A percentile compares a stretch with the other conserved stretches of the same genome.
phyloP scores from a whole-genome alignment of 2,329 filamentous ascomycete species.

The Ambrosiella cleistominuta region DNA sequence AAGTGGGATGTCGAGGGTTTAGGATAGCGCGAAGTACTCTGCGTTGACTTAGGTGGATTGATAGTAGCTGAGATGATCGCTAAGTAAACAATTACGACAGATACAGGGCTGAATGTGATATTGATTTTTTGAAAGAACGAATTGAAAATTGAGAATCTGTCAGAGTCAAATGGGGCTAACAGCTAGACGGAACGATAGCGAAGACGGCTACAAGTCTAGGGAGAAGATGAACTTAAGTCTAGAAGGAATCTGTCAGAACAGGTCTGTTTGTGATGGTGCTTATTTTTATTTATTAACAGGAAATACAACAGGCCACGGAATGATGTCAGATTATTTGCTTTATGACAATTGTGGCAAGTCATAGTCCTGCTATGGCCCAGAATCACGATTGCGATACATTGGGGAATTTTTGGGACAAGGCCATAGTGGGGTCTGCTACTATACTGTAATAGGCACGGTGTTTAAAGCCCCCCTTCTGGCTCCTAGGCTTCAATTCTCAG shows the following conservation, averaged over 20 bases:
- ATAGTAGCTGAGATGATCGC: background rate
- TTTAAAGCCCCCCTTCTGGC: background rate
- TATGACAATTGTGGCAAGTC: background rate
- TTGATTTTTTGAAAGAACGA: background rate
- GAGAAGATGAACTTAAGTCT: background rate
- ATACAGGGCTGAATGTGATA: background rate
- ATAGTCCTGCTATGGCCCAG: background rate
- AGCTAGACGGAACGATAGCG: background rate
- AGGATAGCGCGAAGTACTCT: background rate
- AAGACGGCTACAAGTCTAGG: background rate
- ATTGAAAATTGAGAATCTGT: background rate
- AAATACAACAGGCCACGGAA: background rate
- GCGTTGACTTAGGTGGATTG: background rate
- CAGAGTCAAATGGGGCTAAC: background rate
- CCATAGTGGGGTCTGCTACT: background rate
- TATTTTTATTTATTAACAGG: background rate
- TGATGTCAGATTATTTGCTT: background rate
- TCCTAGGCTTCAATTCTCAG: background rate
- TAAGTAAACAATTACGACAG: background rate
- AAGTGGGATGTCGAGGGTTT: background rate
- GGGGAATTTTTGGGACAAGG: background rate
- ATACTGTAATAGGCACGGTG: background rate
- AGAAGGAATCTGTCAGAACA: background rate
- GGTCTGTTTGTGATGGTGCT: background rate
- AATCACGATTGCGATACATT: background rate